Conservation (phyloP, 176 grass and related monocot species). For the Aegilops sharonensis region DNA sequence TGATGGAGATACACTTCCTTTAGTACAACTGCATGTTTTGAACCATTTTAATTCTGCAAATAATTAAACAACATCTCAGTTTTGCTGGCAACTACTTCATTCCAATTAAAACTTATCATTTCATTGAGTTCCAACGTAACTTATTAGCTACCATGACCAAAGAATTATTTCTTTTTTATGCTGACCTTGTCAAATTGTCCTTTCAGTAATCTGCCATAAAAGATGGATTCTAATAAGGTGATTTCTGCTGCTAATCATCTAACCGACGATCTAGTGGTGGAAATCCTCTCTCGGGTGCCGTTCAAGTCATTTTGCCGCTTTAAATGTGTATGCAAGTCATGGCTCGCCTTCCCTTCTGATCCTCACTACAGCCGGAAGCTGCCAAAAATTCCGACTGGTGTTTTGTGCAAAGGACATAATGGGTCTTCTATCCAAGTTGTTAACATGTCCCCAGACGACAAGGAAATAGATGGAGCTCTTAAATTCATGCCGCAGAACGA, state of each 20-base stretch:
- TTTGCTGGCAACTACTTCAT: background rate
- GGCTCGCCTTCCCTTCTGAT: background rate
- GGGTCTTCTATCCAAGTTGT: background rate
- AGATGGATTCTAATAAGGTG: background rate
- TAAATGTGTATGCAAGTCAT: too few species aligned
- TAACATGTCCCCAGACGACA: background rate
- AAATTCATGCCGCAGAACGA: background rate
- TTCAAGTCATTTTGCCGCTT: background rate
- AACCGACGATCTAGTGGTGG: background rate
- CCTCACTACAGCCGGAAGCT: background rate
- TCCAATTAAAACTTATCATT: background rate
- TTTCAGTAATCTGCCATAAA: background rate
- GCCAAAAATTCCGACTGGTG: background rate
- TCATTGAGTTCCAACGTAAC: background rate
- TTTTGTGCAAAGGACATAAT: background rate
- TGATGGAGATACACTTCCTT: too few species aligned
- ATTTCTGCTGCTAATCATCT: background rate
- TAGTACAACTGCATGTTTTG: background rate
- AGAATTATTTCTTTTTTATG: background rate
- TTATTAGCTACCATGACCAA: background rate
- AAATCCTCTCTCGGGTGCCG: background rate
- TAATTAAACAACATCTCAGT: background rate
- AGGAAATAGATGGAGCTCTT: background rate
- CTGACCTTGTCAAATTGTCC: background rate
- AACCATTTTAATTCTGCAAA: background rate